Evolutionary conservation across 495 filamentous ascomycete species (phyloP), one percentile per base, ranked within the genome.

Genomic region (Tuber umbilicatum): DNA sequence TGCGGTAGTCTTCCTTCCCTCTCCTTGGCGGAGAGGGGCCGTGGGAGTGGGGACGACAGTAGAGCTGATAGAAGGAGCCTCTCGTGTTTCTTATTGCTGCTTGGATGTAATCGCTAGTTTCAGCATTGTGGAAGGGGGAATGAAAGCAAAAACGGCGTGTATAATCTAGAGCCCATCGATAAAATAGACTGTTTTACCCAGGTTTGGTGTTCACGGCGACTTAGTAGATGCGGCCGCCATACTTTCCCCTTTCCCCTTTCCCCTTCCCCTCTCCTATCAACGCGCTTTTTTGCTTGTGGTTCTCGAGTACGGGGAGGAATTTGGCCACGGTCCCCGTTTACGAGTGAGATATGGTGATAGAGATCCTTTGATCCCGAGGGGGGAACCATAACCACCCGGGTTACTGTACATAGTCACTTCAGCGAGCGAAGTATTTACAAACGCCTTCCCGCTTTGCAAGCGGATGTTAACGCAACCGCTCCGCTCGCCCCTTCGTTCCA

Each of bases 1-100:
- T 99, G 76, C 84, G 94, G 31, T 83, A 87, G 67, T 38, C n/a
- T 47, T 69, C 55, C 31, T 64, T 17, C 55, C 35, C 55, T 5
- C 55, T 19, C 5, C 12, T 35, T 31, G 31, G 27, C 27, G 55
- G 27, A 35, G 27, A n/a, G n/a, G 27, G 27, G 12, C 14, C 27
- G 55, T 35, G 55, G 0, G 14, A 10, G 45, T 2, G 5, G 47
- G 7, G 47, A 55, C 14, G 9, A 2, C 47, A 9, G 23, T 55
- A 27, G 70, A 55, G 43, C 69, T n/a, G 41, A 47, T 68, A 21
- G 41, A 60, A 27, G 39, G 40, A 14, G 68, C 45, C 45, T 40
- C 19, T 71, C 69, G 19, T 27, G 17, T 40, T 73, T 45, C 31
- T 42, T 50, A 68, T 71, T 40, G 37, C 27, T 45, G 21, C 39